Percentiles rank a stretch among this genome's conserved stretches.
Conservation (phyloP, 2,329 filamentous ascomycete species). For the Hawksworthiomyces lignivorus region DNA sequence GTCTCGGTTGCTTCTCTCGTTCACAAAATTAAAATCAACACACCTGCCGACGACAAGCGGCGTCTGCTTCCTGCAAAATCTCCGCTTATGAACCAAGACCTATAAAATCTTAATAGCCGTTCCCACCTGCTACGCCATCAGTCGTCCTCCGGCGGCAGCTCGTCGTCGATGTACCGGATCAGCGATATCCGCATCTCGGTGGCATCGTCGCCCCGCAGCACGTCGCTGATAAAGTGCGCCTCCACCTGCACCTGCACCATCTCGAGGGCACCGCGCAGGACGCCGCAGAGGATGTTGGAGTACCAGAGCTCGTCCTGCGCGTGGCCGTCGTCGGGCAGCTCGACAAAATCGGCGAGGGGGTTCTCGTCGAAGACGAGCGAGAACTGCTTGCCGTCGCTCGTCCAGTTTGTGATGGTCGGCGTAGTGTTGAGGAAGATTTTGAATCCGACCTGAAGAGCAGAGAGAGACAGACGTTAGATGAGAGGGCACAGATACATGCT, state of each 20-base stretch:
- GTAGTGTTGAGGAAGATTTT: slow-evolving; percentile 99
- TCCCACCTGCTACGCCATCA: slow-evolving; percentile 32
- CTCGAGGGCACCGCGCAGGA: slow-evolving; percentile 82
- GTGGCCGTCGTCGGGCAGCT: slow-evolving; percentile 88
- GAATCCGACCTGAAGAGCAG: slow-evolving; percentile 68
- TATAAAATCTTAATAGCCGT: too few species aligned
- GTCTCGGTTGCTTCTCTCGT: too few species aligned
- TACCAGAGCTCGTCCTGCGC: slow-evolving; percentile 98
- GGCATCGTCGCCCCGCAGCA: slow-evolving; percentile 85
- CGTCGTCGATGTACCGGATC: slow-evolving; percentile 92
- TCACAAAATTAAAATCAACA: too few species aligned
- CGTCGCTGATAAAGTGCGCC: slow-evolving; percentile 90
- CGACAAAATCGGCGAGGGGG: slow-evolving; percentile 92
- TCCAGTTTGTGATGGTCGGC: slow-evolving; percentile 91
- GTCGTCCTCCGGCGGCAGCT: slow-evolving; percentile 94
- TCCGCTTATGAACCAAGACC: too few species aligned
- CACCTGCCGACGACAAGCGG: too few species aligned
- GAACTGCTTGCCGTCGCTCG: slow-evolving; percentile 91
- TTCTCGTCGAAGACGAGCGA: slow-evolving; percentile 96
- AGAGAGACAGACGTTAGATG: background rate
- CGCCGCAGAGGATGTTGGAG: slow-evolving; percentile 92
- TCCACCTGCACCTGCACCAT: slow-evolving; percentile 99
- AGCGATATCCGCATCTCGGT: slow-evolving; percentile 95
- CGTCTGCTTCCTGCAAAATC: too few species aligned
- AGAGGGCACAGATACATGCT: too few species aligned